Evolutionary conservation across 2,329 filamentous ascomycete species (phyloP), one percentile per base, ranked within the genome.

Genomic region (Hypoxylon sp.): DNA sequence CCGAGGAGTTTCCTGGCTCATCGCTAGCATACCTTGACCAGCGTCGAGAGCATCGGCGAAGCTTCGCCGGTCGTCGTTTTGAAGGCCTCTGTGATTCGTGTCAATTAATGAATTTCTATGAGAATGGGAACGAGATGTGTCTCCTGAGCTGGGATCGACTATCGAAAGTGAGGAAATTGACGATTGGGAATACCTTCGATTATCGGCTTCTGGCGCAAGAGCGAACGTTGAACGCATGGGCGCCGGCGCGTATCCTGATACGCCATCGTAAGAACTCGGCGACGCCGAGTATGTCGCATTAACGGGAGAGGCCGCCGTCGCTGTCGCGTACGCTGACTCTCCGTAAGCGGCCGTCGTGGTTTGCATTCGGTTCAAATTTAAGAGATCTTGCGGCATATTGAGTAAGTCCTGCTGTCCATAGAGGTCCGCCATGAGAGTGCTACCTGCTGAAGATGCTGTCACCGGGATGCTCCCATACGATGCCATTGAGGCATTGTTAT

Each of bases 1-100:
- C 69, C 94, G 87, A 11, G 94, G 94, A 0, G 94, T 97, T 75
- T 98, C 94, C 82, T 98, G 94, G 86, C 93, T 97, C 87, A 98
- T 92, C 39, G 94, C 94, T 26, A 98, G 88, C 93, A 98, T 98
- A 74, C 94, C 94, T 69, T 96, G 92, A 79, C 94, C 94, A 24
- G 94, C 94, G 79, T 98, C 95, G 63, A 98, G 89, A 29, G 94
- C 93, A 78, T 98, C 95, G 73, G 91, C 93, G 79, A 94, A 97
- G 74, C 90, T 91, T 74, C 91, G 80, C 84, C 90, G 78, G 82
- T 88, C 83, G 81, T 88, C 83, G 82, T 87, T 79, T 81, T 80
- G 78, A 57, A 88, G 81, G 72, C 82, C 84, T 79, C 89, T 87
- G 81, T 87, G 86, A 76, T 83, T 82, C 81, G 86, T 85, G 88